These are phyloP conservation scores for Lignosus rhinocerotis DNA, from an alignment of 1,284 basidiomycete genomes.

Conservation along the genomic window DNA sequence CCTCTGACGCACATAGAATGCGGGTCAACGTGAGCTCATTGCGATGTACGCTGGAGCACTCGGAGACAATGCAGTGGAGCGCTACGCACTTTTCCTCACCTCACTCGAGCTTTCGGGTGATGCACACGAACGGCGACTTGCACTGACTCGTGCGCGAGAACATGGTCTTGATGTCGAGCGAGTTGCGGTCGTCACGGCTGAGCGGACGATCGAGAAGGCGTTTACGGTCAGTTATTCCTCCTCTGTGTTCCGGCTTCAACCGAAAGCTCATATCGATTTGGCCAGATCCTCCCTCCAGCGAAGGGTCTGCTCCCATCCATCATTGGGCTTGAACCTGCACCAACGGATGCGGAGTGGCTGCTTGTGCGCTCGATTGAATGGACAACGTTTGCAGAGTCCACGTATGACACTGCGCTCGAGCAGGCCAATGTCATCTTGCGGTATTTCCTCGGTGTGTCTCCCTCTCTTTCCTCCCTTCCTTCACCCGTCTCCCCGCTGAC, in stretches of 20 bases:
- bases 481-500: too few species aligned
- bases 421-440: conserved; percentile 85
- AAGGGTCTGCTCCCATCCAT: conserved; percentile 65
- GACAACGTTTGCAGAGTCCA: conserved; percentile 81
- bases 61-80: conserved; percentile 89
- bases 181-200: conserved; percentile 83
- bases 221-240: conserved; percentile 53
- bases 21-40: conserved; percentile 82
- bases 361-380: conserved; percentile 92
- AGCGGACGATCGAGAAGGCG: conserved; percentile 73
- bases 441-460: conserved; percentile 77
- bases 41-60: conserved; percentile 93
- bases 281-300: conserved; percentile 52
- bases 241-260: not conserved
- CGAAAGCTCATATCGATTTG: not conserved
- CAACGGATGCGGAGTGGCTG: conserved; percentile 60
- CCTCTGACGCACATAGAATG: not conserved
- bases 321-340: conserved; percentile 49
- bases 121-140: conserved; percentile 66
- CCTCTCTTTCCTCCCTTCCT: not conserved
- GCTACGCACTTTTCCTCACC: conserved; percentile 90
- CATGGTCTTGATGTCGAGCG: conserved; percentile 82
- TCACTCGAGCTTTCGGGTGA: conserved; percentile 76
- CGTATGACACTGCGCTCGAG: conserved; percentile 76
- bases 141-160: conserved; percentile 77